Conservation (phyloP, 352 stramenopile genomes). For the Phytophthora colocasiae region DNA sequence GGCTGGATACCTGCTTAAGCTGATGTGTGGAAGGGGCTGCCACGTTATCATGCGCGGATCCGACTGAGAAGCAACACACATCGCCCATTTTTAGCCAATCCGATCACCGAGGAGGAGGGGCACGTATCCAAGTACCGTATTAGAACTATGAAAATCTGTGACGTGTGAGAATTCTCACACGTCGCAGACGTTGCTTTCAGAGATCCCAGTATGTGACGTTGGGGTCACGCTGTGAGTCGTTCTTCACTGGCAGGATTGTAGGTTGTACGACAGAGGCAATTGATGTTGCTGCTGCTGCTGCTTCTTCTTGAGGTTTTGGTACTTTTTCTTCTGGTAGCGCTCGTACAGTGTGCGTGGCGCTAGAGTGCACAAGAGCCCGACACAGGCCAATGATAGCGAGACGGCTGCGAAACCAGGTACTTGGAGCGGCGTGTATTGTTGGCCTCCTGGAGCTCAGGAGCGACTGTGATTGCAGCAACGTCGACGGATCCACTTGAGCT, state of each 20-base stretch:
- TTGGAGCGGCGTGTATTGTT: conserved; percentile 40
- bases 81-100: too few species aligned
- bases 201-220: conserved; percentile 28
- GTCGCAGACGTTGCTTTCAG: conserved; percentile 1
- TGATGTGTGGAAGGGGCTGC: too few species aligned
- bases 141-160: conserved; percentile 31
- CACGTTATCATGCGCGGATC: too few species aligned
- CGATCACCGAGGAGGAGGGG: too few species aligned
- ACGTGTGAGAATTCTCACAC: conserved; percentile 12
- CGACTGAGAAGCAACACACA: too few species aligned
- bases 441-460: conserved; percentile 26
- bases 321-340: conserved; percentile 36
- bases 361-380: conserved; percentile 31
- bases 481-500: conserved; percentile 18
- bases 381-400: conserved; percentile 32
- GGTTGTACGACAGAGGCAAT: conserved; percentile 1
- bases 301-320: conserved; percentile 19
- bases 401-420: conserved; percentile 37
- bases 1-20: too few species aligned
- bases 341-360: conserved; percentile 30
- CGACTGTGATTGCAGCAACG: neutral
- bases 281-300: conserved; percentile 21
- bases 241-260: conserved; percentile 3
- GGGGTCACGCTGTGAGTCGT: conserved; percentile 13
- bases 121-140: conserved; percentile 27